A percentile compares a stretch with the other conserved stretches of the same genome.
These are phyloP conservation scores for Tinospora cordifolia DNA, from an alignment of 164 flowering plant species.

Conservation along the genomic window DNA sequence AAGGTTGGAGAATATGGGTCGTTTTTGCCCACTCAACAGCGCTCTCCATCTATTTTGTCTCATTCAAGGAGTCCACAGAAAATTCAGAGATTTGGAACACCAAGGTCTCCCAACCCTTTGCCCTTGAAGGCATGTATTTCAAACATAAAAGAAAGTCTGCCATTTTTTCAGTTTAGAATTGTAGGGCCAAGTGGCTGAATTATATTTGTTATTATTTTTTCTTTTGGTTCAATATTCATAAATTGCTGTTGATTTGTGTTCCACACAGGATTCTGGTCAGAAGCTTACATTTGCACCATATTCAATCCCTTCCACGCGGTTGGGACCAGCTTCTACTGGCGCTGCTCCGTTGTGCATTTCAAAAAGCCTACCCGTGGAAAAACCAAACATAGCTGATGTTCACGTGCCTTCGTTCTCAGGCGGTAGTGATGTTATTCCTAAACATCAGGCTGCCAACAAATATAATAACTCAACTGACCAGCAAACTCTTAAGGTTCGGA, in stretches of 20 bases:
- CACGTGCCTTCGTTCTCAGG: constrained; percentile 18
- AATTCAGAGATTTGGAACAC: constrained; percentile 19
- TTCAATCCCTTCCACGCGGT: constrained; percentile 19
- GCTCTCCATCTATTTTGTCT: constrained; percentile 41
- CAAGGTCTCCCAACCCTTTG: constrained; percentile 29
- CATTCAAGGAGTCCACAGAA: constrained; percentile 40
- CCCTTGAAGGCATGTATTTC: constrained; percentile 37
- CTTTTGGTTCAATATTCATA: constrained; percentile 1
- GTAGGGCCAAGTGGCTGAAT: too few species aligned
- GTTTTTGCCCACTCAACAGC: constrained; percentile 60
- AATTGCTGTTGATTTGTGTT: constrained; percentile 5
- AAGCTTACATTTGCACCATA: constrained; percentile 23
- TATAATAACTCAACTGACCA: constrained; percentile 35
- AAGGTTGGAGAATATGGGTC: constrained; percentile 81
- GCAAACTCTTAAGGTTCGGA: constrained; percentile 65
- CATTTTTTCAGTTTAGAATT: background rate
- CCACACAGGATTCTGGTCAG: constrained; percentile 37
- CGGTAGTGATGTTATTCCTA: constrained; percentile 27
- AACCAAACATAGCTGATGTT: constrained; percentile 24
- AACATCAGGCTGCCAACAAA: constrained; percentile 26
- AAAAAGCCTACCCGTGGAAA: constrained; percentile 21
- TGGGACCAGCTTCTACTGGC: constrained; percentile 25
- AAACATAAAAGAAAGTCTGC: background rate
- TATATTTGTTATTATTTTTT: too few species aligned
- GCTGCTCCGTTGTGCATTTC: constrained; percentile 13